Evolutionary conservation across 805 yeast species (phyloP).

Genomic region (Clavispora asparagi): DNA sequence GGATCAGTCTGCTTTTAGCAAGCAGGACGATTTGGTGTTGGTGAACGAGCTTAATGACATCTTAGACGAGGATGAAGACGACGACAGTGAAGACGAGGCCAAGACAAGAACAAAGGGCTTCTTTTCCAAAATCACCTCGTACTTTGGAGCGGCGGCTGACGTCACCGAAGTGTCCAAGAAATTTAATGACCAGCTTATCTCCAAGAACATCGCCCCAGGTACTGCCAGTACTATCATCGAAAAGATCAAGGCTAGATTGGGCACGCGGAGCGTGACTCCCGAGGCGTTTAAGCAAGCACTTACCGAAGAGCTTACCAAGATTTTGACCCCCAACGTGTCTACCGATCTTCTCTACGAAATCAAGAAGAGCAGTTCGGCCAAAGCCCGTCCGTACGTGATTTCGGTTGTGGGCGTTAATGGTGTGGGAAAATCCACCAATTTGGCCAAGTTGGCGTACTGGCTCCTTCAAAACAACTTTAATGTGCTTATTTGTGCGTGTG

Average conservation of each 20-base stretch:
- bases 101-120: conserved; percentile 10
- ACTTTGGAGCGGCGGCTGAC: conserved; percentile 38
- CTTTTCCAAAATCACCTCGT: conserved; percentile 31
- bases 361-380: conserved; percentile 35
- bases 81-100: conserved; percentile 8
- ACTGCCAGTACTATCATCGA: conserved; percentile 71
- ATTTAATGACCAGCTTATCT: conserved; percentile 69
- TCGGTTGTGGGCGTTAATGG: conserved; percentile 98
- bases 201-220: conserved; percentile 87
- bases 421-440: conserved; percentile 93
- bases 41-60: conserved; percentile 38
- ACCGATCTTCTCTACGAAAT: conserved; percentile 82
- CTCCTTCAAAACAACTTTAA: conserved; percentile 80
- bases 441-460: conserved; percentile 95
- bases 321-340: conserved; percentile 88
- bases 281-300: conserved; percentile 59
- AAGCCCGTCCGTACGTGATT: conserved; percentile 75
- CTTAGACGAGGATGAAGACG: conserved; percentile 27
- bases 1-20: conserved; percentile 31
- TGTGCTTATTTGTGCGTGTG: conserved; percentile 93
- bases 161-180: conserved; percentile 59
- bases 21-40: conserved; percentile 35
- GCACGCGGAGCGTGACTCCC: conserved; percentile 69
- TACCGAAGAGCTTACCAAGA: conserved; percentile 64
- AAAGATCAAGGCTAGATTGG: conserved; percentile 62